A percentile compares a stretch with the other conserved stretches of the same genome.
Evolutionary conservation across 306 rosid genomes (phyloP).

Genomic region (Ceratonia siliqua): DNA sequence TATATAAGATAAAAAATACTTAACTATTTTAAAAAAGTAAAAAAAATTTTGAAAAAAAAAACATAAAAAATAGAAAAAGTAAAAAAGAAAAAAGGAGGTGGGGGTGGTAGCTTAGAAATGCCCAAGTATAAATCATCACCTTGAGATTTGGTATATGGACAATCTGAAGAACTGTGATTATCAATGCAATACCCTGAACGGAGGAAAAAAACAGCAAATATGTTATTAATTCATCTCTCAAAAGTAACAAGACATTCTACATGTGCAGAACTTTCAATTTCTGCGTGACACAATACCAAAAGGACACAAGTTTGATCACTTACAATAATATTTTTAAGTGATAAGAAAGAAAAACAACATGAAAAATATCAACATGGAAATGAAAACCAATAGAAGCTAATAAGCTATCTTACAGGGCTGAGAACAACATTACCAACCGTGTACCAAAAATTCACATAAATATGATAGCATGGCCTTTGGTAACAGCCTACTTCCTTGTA

Average conservation of each 20-base stretch:
- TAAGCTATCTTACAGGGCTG: background rate
- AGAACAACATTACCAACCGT: background rate
- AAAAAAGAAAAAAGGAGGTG: too few species aligned
- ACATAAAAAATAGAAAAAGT: too few species aligned
- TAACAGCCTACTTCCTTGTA: background rate
- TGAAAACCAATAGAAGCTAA: background rate
- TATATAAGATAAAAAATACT: too few species aligned
- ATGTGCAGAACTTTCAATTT: background rate
- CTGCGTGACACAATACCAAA: background rate
- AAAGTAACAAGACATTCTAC: background rate
- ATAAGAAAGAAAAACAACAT: background rate
- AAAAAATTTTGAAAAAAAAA: too few species aligned
- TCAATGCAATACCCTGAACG: slow-evolving; percentile 62
- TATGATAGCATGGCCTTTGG: background rate
- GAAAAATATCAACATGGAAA: background rate
- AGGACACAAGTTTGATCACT: background rate
- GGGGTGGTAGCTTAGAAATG: too few species aligned
- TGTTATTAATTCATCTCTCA: slow-evolving; percentile 19
- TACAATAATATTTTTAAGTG: background rate
- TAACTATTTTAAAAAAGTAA: too few species aligned
- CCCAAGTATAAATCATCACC: slow-evolving; percentile 56
- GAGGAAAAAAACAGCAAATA: background rate
- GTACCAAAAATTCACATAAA: background rate
- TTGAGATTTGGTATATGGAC: slow-evolving; percentile 97
- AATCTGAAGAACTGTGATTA: slow-evolving; percentile 97